A percentile compares a stretch with the other conserved stretches of the same genome.
These are phyloP conservation scores for Russula virescens DNA, from an alignment of 768 basidiomycete species.

Conservation along the genomic window DNA sequence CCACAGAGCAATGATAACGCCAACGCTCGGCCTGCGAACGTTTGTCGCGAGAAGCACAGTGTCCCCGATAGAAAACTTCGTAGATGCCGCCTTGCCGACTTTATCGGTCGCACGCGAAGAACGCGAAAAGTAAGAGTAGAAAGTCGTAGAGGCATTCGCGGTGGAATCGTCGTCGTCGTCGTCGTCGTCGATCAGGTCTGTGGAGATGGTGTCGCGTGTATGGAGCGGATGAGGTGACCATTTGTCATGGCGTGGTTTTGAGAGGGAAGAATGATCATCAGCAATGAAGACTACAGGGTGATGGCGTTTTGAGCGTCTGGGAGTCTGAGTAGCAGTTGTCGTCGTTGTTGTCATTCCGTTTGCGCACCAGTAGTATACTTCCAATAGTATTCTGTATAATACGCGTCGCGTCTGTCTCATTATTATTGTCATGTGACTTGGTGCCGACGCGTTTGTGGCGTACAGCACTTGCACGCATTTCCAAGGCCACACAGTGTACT, in stretches of 20 bases:
- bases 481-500: too few species aligned
- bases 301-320: constrained; percentile 23
- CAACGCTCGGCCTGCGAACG: constrained; percentile 51
- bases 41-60: constrained; percentile 54
- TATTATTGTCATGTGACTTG: background rate
- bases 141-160: constrained; percentile 7
- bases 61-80: constrained; percentile 54
- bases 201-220: constrained; percentile 9
- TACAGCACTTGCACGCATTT: too few species aligned
- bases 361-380: too few species aligned
- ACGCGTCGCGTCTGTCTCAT: background rate
- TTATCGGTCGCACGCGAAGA: constrained; percentile 3
- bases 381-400: too few species aligned
- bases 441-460: too few species aligned
- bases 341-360: background rate
- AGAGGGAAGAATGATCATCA: background rate
- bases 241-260: constrained; percentile 3
- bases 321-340: background rate
- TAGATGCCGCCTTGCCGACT: constrained; percentile 9
- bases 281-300: constrained; percentile 16
- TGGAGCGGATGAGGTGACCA: constrained; percentile 19
- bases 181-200: constrained; percentile 25
- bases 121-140: constrained; percentile 16
- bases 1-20: constrained; percentile 69
- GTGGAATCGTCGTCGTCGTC: constrained; percentile 19